Base-by-base conservation (phyloP, 2,329 filamentous ascomycete species). In the Pseudodiploospora longispora region DNA sequence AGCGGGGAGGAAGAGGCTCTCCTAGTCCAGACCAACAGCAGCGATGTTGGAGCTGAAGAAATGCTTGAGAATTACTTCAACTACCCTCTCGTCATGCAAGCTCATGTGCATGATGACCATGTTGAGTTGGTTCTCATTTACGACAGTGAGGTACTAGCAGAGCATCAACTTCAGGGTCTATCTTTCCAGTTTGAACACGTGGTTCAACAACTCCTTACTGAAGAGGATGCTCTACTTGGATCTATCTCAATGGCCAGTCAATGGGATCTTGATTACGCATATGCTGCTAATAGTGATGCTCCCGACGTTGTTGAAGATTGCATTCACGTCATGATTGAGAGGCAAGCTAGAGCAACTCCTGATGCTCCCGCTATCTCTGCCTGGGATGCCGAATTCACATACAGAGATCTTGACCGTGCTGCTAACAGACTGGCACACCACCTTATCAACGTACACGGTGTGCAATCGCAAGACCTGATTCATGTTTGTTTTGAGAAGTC, bases 401-500 rank as follows among this genome's bases (percentile, higher is more conserved):
- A 47, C 27, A 30, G 29, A 6, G 41, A 47, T 10, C 10, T 47
- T 3, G 45, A 32, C 9, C 12, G 10, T 6, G 31, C 35, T 7
- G 37, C 41, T 8, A 34, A 37, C 10, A 34, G 42, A 27, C 30
- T 47, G 3, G 45, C 45, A 7, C 4, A 27, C 1, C 36, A 47
- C 10, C 10, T 52, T 5, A 38, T 39, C n/a, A 28, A 38, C 8
- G 19, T 19, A 19, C 34, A 36, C 4, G 48, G 42, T 6, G 48
- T 43, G 31, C 40, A 36, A 4, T 38, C 47, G 3, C 41, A 49
- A 33, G 36, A 19, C 6, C 27, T 50, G 4, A 41, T 52, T 4
- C 50, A 48, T 8, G 12, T 52, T 4, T 50, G 49, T 9, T 52
- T 52, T 12, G 31, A 42, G 3, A 52, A 52, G 30, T 52, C 50